Conservation (phyloP, 768 basidiomycete species). For the Mycena filopes region DNA sequence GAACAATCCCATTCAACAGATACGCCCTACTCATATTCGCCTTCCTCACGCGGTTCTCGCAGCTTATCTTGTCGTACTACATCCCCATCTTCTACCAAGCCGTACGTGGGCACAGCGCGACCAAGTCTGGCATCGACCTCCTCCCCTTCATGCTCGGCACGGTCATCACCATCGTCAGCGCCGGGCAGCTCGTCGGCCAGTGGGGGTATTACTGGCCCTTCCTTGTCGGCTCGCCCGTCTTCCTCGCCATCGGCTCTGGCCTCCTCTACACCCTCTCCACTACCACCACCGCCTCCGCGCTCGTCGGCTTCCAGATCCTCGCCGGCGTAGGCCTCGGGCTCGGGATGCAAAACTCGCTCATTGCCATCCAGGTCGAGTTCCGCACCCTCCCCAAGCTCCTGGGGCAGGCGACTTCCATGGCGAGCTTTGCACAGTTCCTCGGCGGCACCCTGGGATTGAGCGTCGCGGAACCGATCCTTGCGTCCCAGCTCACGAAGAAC, state of each 20-base stretch:
- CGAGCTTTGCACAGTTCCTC: constrained; percentile 20
- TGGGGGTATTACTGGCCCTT: constrained; percentile 18
- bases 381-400: constrained; percentile 5
- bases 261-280: constrained; percentile 14
- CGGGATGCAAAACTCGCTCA: constrained; percentile 9
- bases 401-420: constrained; percentile 29
- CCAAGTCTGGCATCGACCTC: constrained; percentile 2
- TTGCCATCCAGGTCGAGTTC: constrained; percentile 29
- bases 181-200: neutral
- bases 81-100: too few species aligned
- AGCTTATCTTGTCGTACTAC: too few species aligned
- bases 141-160: constrained; percentile 4
- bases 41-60: too few species aligned
- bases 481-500: constrained; percentile 19
- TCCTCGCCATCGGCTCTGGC: constrained; percentile 6
- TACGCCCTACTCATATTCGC: neutral
- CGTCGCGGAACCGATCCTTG: constrained; percentile 18
- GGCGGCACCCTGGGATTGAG: too few species aligned
- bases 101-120: too few species aligned
- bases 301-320: constrained; percentile 20
- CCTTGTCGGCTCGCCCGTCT: constrained; percentile 25
- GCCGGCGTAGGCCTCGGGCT: constrained; percentile 4
- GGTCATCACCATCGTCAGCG: neutral
- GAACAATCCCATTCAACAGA: neutral
- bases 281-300: neutral